phyloP scores from a whole-genome alignment of 768 basidiomycete species.

The Xanthoconium stramineum region DNA sequence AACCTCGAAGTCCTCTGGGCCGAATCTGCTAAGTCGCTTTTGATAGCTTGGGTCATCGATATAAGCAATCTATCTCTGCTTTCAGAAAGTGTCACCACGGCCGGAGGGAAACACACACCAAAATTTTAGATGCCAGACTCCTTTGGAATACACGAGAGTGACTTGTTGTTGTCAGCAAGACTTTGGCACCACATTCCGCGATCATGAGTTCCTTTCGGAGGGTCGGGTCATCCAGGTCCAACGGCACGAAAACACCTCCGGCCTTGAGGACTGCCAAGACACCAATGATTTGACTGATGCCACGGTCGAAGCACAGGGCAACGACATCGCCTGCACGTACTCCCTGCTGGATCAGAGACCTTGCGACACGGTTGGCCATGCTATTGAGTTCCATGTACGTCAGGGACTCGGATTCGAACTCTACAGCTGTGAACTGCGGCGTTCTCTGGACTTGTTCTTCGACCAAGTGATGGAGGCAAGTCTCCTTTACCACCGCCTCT shows the following conservation, averaged over 20 bases:
- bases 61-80: slow-evolving; percentile 19
- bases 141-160: slow-evolving; percentile 24
- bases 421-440: slow-evolving; percentile 21
- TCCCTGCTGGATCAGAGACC: slow-evolving; percentile 24
- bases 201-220: slow-evolving; percentile 29
- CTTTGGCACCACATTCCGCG: slow-evolving; percentile 24
- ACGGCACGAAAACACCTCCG: slow-evolving; percentile 24
- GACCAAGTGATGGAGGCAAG: slow-evolving; percentile 17
- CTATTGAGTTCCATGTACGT: slow-evolving; percentile 33
- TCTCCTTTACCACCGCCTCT: slow-evolving; percentile 13
- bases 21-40: slow-evolving; percentile 17
- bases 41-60: slow-evolving; percentile 30
- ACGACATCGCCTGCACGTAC: slow-evolving; percentile 25
- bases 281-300: slow-evolving; percentile 27
- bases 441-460: slow-evolving; percentile 20
- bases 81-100: background rate
- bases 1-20: slow-evolving; percentile 17
- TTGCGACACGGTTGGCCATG: slow-evolving; percentile 33
- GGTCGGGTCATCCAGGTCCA: slow-evolving; percentile 30
- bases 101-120: slow-evolving; percentile 8
- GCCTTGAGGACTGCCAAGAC: slow-evolving; percentile 33
- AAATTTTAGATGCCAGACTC: slow-evolving; percentile 20
- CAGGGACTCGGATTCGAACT: slow-evolving; percentile 28
- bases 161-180: slow-evolving; percentile 26
- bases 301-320: slow-evolving; percentile 29